Conservation (phyloP, 331 rosid genomes). For the Telfairia occidentalis region DNA sequence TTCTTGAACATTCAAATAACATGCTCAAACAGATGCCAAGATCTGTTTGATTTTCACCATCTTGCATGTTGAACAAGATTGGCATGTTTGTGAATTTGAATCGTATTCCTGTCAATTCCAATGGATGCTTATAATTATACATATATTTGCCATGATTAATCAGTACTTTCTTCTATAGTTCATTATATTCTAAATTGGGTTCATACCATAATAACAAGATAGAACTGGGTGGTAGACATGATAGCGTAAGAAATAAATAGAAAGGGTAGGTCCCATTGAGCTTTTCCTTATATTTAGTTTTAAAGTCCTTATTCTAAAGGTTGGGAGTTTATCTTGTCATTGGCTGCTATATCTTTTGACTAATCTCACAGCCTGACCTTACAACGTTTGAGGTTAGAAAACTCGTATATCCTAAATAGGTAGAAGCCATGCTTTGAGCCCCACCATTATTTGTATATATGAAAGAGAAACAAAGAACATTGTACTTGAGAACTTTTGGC, state of each 20-base stretch:
- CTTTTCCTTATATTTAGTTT: not conserved
- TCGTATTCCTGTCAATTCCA: not conserved
- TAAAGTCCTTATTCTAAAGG: not conserved
- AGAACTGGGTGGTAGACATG: not conserved
- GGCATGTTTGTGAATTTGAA: conserved; percentile 8
- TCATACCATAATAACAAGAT: not conserved
- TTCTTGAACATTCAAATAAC: conserved; percentile 27
- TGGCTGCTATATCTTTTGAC: not conserved
- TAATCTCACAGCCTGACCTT: not conserved
- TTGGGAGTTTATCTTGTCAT: not conserved
- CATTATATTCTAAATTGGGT: not conserved
- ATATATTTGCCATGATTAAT: not conserved
- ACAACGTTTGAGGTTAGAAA: not conserved
- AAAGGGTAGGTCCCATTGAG: not conserved
- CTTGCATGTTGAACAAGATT: not conserved
- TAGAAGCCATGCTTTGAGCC: not conserved
- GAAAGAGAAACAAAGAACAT: not conserved
- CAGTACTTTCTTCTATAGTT: not conserved
- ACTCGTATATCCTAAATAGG: not conserved
- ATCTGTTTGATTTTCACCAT: conserved; percentile 24
- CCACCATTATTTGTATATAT: not conserved
- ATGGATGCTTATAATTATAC: not conserved
- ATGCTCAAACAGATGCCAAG: conserved; percentile 19
- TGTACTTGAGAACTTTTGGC: not conserved
- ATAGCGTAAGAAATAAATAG: not conserved